These are phyloP conservation scores for Halenospora varia DNA, from an alignment of 495 filamentous ascomycete species.

Conservation along the genomic window DNA sequence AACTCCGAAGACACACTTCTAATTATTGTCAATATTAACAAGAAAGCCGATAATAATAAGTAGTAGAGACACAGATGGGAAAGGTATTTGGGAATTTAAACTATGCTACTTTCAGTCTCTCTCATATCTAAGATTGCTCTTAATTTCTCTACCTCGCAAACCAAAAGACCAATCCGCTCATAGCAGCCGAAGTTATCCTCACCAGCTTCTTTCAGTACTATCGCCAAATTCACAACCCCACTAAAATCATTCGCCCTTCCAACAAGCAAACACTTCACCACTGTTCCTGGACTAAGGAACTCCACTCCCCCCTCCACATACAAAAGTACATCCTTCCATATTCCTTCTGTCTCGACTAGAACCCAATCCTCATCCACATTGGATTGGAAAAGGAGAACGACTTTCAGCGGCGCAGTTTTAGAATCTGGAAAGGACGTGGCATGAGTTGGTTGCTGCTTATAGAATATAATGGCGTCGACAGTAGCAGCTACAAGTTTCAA, in stretches of 20 bases:
- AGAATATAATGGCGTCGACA: not conserved
- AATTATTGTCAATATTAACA: no score
- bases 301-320: not conserved
- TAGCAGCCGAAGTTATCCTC: not conserved
- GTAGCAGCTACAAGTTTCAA: not conserved
- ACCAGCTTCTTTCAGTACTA: not conserved
- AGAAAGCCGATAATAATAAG: no score
- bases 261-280: not conserved
- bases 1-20: no score
- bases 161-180: slow-evolving; percentile 2
- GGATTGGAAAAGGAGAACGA: not conserved
- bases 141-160: not conserved
- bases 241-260: not conserved
- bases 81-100: no score
- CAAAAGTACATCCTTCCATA: not conserved
- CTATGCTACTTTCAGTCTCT: no score
- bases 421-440: not conserved
- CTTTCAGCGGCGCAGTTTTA: not conserved
- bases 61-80: no score
- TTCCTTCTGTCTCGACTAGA: not conserved
- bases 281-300: not conserved
- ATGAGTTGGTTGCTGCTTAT: not conserved
- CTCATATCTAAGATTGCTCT: no score
- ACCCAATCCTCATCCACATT: not conserved
- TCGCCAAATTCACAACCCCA: not conserved